Base-by-base conservation (phyloP, 202 grass and related monocot genomes). In the Carex sylvatica region DNA sequence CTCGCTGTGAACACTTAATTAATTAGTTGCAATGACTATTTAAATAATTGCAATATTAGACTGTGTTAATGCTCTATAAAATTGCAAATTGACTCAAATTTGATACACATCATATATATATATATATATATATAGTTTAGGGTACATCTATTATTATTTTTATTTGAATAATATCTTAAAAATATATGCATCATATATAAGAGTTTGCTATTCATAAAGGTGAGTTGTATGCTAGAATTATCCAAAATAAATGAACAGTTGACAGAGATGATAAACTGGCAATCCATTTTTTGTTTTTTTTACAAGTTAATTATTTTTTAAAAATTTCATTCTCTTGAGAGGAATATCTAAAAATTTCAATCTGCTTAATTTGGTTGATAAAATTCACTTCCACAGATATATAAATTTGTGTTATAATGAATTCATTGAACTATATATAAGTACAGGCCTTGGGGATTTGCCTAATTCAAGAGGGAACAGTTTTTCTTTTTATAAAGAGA, bases 401-500 rank as follows among this genome's bases (percentile, higher is more conserved):
- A n/a, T n/a, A n/a, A n/a, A n/a, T 12, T 59, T 77, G 28, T 77
- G 51, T 30, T 59, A 11, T 77, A n/a, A 56, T 77, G n/a, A 59
- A 7, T 35, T 36, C 11, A 54, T 35, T 76, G 51, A 33, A 19
- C 15, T 35, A 76, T 26, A 24, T 35, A 76, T 26, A 24, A 14
- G 13, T 56, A 35, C 35, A 55, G 24, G 42, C 42, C 7, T 44
- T 42, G 4, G 33, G 47, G 7, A 33, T 10, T 58, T 77, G 53
- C 53, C 8, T 77, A 30, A 77, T 36, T 58, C 1, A 58, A 31
- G 51, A 77, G 74, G 74, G 74, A 53, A 59, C 74, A 77, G 74
- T 55, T 58, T 77, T 77, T 77, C 74, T 38, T 77, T 77, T 33
- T 35, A 15, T 16, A 18, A 59, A 55, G 59, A 77, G 16, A 58